phyloP scores from a whole-genome alignment of 345 rosid species.

The Rhodamnia rubescens region DNA sequence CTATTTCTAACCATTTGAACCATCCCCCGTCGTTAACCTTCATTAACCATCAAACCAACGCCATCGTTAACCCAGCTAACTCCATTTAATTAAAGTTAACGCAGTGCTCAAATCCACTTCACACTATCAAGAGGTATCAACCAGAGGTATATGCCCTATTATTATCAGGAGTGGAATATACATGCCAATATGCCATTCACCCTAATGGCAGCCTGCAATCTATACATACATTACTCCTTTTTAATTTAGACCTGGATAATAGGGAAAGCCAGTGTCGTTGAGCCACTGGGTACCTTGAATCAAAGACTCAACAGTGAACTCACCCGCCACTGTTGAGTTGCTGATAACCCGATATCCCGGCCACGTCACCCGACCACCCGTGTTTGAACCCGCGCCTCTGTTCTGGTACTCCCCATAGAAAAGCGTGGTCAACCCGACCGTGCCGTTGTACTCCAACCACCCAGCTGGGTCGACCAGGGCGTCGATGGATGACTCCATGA shows the following conservation, averaged over 20 bases:
- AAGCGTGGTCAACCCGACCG: conserved; percentile 35
- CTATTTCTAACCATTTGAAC: no score
- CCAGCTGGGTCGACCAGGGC: conserved; percentile 47
- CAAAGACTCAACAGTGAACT: conserved; percentile 47
- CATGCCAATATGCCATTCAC: no score
- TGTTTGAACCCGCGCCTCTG: conserved; percentile 47
- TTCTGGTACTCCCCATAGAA: conserved; percentile 77
- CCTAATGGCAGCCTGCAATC: no score
- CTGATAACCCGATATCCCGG: conserved; percentile 39
- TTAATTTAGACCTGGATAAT: conserved; percentile 10
- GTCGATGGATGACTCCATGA: conserved; percentile 55
- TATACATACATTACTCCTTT: no score
- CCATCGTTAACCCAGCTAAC: no score
- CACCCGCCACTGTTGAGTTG: conserved; percentile 30
- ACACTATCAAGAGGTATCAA: no score
- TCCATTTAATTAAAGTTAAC: no score
- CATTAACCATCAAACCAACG: no score
- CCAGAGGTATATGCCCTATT: no score
- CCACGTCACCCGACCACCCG: conserved; percentile 57
- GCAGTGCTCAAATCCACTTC: no score
- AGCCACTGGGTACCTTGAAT: conserved; percentile 55
- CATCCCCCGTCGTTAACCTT: no score
- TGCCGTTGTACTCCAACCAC: conserved; percentile 50
- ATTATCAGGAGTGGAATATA: no score
- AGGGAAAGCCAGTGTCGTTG: conserved; percentile 38